Base-by-base conservation (phyloP, 2,329 filamentous ascomycete species). In the Ascochyta clinopodiicola region DNA sequence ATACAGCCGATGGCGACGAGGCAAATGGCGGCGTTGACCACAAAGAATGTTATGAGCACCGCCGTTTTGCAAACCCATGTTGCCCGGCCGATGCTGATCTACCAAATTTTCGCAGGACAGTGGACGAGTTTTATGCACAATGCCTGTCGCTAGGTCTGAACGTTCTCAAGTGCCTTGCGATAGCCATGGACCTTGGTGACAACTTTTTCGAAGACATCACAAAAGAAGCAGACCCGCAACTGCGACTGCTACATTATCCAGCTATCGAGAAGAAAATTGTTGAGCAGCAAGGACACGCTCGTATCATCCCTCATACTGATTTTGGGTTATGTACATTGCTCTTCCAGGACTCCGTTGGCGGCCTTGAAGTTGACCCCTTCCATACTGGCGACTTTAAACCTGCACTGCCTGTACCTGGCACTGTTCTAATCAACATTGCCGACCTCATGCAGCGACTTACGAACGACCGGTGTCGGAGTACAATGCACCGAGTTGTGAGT, bases 271-370 rank as follows among this genome's bases (percentile, higher is more conserved):
- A 59, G n/a, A 58, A 57, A 2, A 50, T 67, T 5, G 21, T 69
- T 0, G 58, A 64, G 34, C 62, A 68, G 39, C 60, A 66, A 50
- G 62, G 63, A 6, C 64, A 68, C 32, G 59, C 60, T 1, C 61
- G 69, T 4, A 69, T 69, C 31, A 68, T 68, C 36, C 68, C 67
- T 5, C 69, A 74, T 39, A 72, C 69, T 9, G 70, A 72, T 40
- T 72, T 72, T 40, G 70, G 70, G 2, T 59, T 75, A 4, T 69
- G 77, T 44, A 77, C 75, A 0, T 60, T 77, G 6, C 60, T 79
- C 0, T 75, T 77, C 46, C 76, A 77, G 50, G 75, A 77, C 48
- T 59, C 50, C 6, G 63, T 69, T 6, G 72, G 74, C 10, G 76
- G 76, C 2, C 68, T 79, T 2, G 75, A 79, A 59, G 63, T 75